Percentiles rank a stretch among this genome's conserved stretches.
These are phyloP conservation scores for Cladosporium austrohemisphaericum DNA, from an alignment of 2,329 filamentous ascomycete species.

Conservation along the genomic window DNA sequence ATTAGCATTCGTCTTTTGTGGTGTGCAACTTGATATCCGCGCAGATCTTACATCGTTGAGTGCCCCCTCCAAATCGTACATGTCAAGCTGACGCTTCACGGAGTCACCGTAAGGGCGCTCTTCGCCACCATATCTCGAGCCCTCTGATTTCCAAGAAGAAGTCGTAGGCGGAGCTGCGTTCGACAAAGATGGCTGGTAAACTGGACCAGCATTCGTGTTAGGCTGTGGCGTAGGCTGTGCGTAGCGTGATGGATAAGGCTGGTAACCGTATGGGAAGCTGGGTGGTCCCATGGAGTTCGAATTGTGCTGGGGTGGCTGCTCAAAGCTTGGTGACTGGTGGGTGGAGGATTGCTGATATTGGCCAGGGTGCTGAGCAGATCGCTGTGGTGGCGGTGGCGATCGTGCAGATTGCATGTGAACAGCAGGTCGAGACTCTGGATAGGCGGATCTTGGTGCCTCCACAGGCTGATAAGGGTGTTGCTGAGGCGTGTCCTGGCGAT, in stretches of 20 bases:
- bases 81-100: slow-evolving; percentile 62
- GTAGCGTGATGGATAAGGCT: slow-evolving; percentile 40
- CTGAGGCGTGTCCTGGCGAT: slow-evolving; percentile 10
- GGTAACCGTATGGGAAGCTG: slow-evolving; percentile 36
- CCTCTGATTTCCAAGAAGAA: slow-evolving; percentile 37
- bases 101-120: slow-evolving; percentile 40
- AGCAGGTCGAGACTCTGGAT: slow-evolving; percentile 25
- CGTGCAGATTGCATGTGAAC: slow-evolving; percentile 30
- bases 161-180: slow-evolving; percentile 39
- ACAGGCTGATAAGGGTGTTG: slow-evolving; percentile 5
- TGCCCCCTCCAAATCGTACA: slow-evolving; percentile 56
- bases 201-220: slow-evolving; percentile 32
- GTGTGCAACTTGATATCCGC: too few relatives aligned
- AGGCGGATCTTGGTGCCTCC: neutral
- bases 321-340: slow-evolving; percentile 33
- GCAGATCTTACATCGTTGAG: slow-evolving; percentile 49
- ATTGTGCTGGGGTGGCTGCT: slow-evolving; percentile 34
- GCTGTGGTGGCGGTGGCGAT: slow-evolving; percentile 27
- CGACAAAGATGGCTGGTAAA: slow-evolving; percentile 41
- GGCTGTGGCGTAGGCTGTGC: slow-evolving; percentile 37
- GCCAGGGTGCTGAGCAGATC: neutral
- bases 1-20: slow-evolving; percentile 13
- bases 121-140: slow-evolving; percentile 13
- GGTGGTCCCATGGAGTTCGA: slow-evolving; percentile 38
- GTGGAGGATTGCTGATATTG: slow-evolving; percentile 7